Conservation (phyloP, 2,329 filamentous ascomycete species). For the Sporothrix schenckii region DNA sequence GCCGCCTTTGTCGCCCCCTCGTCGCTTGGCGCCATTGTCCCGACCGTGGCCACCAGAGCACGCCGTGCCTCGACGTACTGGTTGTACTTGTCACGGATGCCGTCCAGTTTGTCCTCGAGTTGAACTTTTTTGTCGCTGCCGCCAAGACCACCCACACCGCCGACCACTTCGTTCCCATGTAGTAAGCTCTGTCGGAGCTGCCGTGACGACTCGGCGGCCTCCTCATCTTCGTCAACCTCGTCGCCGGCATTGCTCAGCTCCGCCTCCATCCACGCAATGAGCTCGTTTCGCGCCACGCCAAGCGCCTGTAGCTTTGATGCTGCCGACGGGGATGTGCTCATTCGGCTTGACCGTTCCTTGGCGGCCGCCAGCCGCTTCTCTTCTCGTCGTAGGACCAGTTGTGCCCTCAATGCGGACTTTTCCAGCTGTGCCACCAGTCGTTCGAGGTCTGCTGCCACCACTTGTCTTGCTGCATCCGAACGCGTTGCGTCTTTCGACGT, state of each 20-base stretch:
- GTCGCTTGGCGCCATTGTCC: slow-evolving; percentile 13
- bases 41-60: slow-evolving; percentile 47
- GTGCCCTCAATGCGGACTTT: slow-evolving; percentile 61
- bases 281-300: slow-evolving; percentile 58
- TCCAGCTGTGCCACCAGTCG: slow-evolving; percentile 57
- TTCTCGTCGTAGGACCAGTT: slow-evolving; percentile 59
- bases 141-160: slow-evolving; percentile 1
- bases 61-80: slow-evolving; percentile 57
- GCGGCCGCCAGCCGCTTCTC: slow-evolving; percentile 58
- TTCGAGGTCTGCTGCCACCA: slow-evolving; percentile 47
- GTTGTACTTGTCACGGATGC: slow-evolving; percentile 58
- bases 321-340: slow-evolving; percentile 30
- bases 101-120: slow-evolving; percentile 49
- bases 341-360: slow-evolving; percentile 44
- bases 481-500: not conserved
- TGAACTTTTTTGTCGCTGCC: slow-evolving; percentile 33
- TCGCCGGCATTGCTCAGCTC: slow-evolving; percentile 58
- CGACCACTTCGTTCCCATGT: slow-evolving; percentile 1
- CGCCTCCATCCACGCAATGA: slow-evolving; percentile 67
- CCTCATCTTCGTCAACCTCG: not conserved
- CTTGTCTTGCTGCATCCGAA: not conserved
- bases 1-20: not conserved
- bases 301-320: slow-evolving; percentile 57
- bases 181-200: slow-evolving; percentile 35
- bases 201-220: slow-evolving; percentile 33